Percentiles rank a stretch among this genome's conserved stretches.
Conservation (phyloP, 2,329 filamentous ascomycete species). For the Penicillium aurantiogriseum region DNA sequence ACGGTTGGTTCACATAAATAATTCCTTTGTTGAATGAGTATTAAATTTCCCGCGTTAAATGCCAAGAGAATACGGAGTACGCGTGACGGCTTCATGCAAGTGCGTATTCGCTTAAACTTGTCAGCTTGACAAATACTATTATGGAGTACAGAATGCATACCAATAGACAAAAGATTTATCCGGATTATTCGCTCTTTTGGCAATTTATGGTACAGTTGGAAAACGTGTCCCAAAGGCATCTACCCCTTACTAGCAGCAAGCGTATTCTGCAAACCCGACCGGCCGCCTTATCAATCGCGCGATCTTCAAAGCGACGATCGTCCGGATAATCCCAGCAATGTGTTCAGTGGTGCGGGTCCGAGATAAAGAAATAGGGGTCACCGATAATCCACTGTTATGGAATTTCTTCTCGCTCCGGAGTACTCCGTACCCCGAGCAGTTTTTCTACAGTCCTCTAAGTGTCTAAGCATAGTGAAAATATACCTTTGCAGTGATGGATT, state of each 20-base stretch:
- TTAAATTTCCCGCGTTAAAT: neutral
- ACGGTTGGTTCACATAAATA: too few species aligned
- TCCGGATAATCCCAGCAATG: neutral
- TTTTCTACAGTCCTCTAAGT: neutral
- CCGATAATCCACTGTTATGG: too few species aligned
- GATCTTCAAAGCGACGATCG: neutral
- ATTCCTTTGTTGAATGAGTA: too few species aligned
- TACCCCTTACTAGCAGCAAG: neutral
- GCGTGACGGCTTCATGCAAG: neutral
- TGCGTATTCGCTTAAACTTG: constrained; percentile 4
- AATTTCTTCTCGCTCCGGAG: neutral
- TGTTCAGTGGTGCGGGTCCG: neutral
- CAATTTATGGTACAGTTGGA: neutral
- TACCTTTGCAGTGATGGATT: neutral
- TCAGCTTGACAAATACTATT: neutral
- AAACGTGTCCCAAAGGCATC: neutral
- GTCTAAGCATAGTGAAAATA: neutral
- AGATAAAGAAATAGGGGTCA: too few species aligned
- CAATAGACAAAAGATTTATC: neutral
- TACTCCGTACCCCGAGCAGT: neutral
- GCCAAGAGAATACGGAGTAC: neutral
- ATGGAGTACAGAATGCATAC: neutral
- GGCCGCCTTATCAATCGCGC: neutral
- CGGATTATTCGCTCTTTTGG: neutral
- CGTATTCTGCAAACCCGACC: neutral